Conservation (phyloP, 169 alveolate species). For the Neospora caninum region DNA sequence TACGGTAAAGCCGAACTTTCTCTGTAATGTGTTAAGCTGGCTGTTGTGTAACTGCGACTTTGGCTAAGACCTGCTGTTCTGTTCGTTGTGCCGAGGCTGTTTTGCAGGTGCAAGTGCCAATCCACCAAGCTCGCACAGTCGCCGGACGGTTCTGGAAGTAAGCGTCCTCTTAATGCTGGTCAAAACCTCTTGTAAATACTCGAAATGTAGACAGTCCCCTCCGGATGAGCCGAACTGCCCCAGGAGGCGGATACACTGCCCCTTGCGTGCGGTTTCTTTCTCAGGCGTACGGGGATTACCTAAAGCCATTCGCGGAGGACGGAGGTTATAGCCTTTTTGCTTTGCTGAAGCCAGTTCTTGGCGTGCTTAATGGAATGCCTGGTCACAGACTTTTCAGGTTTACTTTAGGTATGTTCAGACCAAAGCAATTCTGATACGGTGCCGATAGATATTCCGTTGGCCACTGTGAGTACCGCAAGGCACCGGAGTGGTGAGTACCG, state of each 20-base stretch:
- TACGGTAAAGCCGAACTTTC: slow-evolving; percentile 61
- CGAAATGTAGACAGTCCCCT: no score
- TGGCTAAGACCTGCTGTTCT: background rate
- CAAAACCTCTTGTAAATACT: no score
- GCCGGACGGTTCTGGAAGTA: background rate
- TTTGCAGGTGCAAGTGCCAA: background rate
- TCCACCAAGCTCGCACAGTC: background rate
- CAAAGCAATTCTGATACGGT: background rate
- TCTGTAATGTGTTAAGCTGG: background rate
- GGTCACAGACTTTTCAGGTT: slow-evolving; percentile 61
- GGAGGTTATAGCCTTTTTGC: slow-evolving; percentile 20
- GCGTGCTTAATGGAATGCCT: slow-evolving; percentile 67
- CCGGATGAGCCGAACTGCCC: no score
- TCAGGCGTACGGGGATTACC: slow-evolving; percentile 64
- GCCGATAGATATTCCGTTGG: background rate
- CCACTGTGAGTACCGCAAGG: background rate
- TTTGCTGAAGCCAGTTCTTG: slow-evolving; percentile 62
- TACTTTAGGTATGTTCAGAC: slow-evolving; percentile 41
- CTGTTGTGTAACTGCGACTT: no score
- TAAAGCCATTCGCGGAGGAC: slow-evolving; percentile 41
- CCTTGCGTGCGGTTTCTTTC: background rate
- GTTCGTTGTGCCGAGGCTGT: background rate
- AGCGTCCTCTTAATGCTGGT: background rate
- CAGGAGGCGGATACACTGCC: no score
- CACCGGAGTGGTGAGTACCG: background rate